Percentiles rank a stretch among this genome's conserved stretches.
Evolutionary conservation across 306 rosid genomes (phyloP).

Genomic region (Dalbergia cochinchinensis): DNA sequence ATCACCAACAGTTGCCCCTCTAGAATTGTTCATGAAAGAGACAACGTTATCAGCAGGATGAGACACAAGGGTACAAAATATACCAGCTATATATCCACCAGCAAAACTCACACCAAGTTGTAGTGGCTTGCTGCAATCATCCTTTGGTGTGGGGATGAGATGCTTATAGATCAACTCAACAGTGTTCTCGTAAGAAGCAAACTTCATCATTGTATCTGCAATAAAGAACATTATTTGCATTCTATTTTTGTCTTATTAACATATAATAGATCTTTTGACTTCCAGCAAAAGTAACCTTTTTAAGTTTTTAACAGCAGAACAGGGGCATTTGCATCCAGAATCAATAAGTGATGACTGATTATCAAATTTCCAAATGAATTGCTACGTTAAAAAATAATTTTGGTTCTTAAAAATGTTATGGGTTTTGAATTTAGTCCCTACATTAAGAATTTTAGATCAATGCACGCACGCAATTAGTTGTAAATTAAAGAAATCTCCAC

Average conservation of each 20-base stretch:
- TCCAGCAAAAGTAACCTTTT: not conserved
- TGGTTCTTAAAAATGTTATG: no score
- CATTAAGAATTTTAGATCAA: no score
- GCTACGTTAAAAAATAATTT: no score
- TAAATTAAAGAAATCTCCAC: no score
- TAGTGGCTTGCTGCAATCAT: constrained; percentile 77
- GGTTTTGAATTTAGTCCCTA: no score
- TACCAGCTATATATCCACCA: constrained; percentile 95
- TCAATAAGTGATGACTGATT: not conserved
- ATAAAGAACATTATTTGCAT: constrained; percentile 22
- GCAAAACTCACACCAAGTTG: constrained; percentile 97
- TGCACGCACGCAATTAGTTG: no score
- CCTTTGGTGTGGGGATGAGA: constrained; percentile 83
- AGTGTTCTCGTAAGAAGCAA: constrained; percentile 91
- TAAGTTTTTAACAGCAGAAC: not conserved
- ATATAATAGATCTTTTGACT: not conserved
- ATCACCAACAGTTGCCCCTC: constrained; percentile 96
- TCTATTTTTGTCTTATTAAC: not conserved
- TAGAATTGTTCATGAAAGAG: constrained; percentile 94
- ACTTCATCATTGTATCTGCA: constrained; percentile 98
- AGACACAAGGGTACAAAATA: constrained; percentile 92
- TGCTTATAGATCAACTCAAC: constrained; percentile 84
- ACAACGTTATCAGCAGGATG: constrained; percentile 99
- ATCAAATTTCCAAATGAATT: not conserved
- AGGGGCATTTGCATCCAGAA: not conserved